Evolutionary conservation across 495 filamentous ascomycete genomes (phyloP), one percentile per base, ranked within the genome.

Genomic region (Penicillium lividum): DNA sequence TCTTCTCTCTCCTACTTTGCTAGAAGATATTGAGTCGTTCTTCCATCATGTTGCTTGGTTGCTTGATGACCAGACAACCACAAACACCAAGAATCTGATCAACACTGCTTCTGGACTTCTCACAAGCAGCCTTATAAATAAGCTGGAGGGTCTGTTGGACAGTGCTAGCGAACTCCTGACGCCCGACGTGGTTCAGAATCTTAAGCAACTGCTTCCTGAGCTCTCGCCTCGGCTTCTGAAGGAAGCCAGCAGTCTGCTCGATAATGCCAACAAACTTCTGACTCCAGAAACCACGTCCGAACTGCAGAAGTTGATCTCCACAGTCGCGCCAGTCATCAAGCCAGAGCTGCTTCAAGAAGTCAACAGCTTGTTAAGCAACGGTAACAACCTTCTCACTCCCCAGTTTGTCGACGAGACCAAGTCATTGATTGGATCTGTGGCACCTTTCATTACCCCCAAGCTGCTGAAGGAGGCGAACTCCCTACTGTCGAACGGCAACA

Each of bases 21-120:
- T 75, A 22, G 63, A 64, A 49, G 68, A 76, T 57, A 58, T 82
- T n/a, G 72, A 75, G 16, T 73, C 73, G 13, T 76, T 82, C 51
- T 70, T 82, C 45, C 65, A 75, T 40, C 73, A 81, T 51, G 65
- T 80, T 22, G 68, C 72, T 15, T 72, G 72, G 42, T 67, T 81
- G 25, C 67, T 82, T 8, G 76, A 79, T 51, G 72, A 77, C 49
- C 66, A 66, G 53, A 72, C 69, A 7, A 75, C 73, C 13, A 56
- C 66, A 6, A 71, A 80, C 58, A 68, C 71, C 34, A 75, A 75
- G 58, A 53, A 54, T 7, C 46, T 75, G 54, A 58, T 75, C 31
- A 53, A 66, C 29, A 67, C 65, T 29, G 73, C 62, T 22, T 66
- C 64, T 18, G 55, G 57, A 1, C 62, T 73, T 28, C 60, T 75